Evolutionary conservation across 2,329 filamentous ascomycete genomes (phyloP).

Genomic region (Aureobasidium sp.): DNA sequence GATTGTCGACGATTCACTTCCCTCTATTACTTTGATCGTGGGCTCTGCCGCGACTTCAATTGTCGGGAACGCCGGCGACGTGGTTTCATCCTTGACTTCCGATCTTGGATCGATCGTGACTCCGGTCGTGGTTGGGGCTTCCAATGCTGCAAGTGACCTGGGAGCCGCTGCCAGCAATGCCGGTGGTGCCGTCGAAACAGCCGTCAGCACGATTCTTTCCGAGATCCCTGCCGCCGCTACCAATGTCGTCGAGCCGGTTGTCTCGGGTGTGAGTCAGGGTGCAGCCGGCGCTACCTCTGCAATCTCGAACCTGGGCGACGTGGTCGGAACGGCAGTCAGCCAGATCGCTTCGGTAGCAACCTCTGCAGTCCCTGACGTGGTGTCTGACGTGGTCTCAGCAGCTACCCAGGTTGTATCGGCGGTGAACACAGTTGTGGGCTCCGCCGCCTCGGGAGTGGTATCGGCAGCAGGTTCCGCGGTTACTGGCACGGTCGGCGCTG

Average conservation of each 20-base stretch:
- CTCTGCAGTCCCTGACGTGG: no score
- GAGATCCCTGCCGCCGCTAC: not conserved
- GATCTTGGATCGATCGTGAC: not conserved
- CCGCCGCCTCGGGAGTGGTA: no score
- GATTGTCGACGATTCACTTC: no score
- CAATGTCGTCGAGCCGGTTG: not conserved
- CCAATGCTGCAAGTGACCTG: not conserved
- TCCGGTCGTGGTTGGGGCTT: not conserved
- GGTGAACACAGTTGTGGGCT: not conserved
- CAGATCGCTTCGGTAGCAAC: not conserved
- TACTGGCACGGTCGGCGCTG: not conserved
- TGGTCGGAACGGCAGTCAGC: not conserved
- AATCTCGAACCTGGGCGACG: not conserved
- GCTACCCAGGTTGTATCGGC: not conserved
- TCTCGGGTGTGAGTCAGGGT: not conserved
- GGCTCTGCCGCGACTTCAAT: not conserved
- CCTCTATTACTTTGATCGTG: no score
- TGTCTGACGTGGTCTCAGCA: not conserved
- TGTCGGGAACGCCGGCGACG: not conserved
- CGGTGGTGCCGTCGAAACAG: not conserved
- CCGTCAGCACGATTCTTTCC: not conserved
- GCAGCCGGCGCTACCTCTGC: not conserved
- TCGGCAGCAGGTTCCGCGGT: not conserved
- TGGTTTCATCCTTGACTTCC: not conserved
- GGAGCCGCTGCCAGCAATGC: not conserved